These are phyloP conservation scores for Neocallimastix lanati DNA, from an alignment of 192 early-diverging fungal species.

Conservation along the genomic window DNA sequence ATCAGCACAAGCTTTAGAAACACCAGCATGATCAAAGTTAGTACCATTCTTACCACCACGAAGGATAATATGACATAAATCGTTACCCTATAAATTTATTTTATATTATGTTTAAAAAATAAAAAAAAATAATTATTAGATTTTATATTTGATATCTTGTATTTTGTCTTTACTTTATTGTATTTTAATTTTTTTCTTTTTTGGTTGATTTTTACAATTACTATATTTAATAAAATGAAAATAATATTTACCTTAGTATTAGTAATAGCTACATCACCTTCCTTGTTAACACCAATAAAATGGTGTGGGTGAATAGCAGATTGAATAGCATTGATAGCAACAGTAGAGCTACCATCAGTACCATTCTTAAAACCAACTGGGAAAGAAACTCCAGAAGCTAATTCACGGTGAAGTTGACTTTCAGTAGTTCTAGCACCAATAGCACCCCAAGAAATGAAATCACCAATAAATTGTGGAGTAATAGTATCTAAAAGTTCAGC, in stretches of 20 bases:
- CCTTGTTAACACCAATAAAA: conserved; percentile 62
- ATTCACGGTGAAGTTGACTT: conserved; percentile 84
- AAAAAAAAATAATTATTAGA: no score
- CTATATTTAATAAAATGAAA: not conserved
- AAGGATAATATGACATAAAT: conserved; percentile 71
- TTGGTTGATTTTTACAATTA: no score
- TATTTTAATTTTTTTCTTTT: no score
- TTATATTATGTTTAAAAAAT: no score
- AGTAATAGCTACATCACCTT: conserved; percentile 76
- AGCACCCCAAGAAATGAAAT: conserved; percentile 88
- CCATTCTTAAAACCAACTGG: conserved; percentile 98
- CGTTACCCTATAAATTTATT: conserved; percentile 39
- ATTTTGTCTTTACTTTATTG: no score
- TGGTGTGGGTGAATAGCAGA: conserved; percentile 2
- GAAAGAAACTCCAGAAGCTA: conserved; percentile 83
- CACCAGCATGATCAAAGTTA: conserved; percentile 57
- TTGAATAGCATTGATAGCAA: conserved; percentile 33
- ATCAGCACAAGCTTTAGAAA: conserved; percentile 30
- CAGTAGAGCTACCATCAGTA: conserved; percentile 72
- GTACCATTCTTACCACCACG: conserved; percentile 76
- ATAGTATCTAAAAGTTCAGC: conserved; percentile 88
- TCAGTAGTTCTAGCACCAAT: conserved; percentile 94
- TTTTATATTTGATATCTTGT: no score
- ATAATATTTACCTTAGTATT: conserved; percentile 27
- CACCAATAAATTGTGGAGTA: conserved; percentile 85